Conservation (phyloP, 2,329 filamentous ascomycete species). For the Dendryphion nanum region DNA sequence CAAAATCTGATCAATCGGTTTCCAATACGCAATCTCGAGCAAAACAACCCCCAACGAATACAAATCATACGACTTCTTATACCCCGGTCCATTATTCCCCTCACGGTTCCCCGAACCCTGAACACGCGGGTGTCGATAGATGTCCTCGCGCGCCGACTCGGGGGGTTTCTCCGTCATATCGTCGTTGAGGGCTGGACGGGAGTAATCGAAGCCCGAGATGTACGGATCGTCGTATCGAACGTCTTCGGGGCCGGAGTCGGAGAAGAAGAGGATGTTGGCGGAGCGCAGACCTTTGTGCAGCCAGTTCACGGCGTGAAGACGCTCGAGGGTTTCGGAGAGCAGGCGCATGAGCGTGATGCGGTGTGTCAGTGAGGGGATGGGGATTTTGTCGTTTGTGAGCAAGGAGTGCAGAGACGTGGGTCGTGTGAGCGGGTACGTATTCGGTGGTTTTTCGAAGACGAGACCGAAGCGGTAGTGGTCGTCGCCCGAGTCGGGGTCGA, state of each 20-base stretch:
- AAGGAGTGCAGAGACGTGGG: constrained; percentile 52
- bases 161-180: constrained; percentile 53
- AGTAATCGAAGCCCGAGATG: constrained; percentile 57
- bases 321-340: constrained; percentile 51
- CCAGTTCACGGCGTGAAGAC: constrained; percentile 57
- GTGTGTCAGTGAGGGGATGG: constrained; percentile 51
- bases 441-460: constrained; percentile 52
- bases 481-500: constrained; percentile 13
- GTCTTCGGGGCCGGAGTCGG: constrained; percentile 12
- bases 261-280: constrained; percentile 56
- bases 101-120: constrained; percentile 39
- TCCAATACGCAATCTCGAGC: constrained; percentile 56
- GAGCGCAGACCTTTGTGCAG: constrained; percentile 59
- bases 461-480: constrained; percentile 49
- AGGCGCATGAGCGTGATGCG: constrained; percentile 53
- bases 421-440: constrained; percentile 37
- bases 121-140: constrained; percentile 52
- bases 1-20: constrained; percentile 46
- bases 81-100: constrained; percentile 21
- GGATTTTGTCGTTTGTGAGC: constrained; percentile 27
- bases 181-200: constrained; percentile 50
- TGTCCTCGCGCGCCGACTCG: constrained; percentile 46
- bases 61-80: constrained; percentile 53
- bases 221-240: constrained; percentile 45
- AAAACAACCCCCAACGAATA: constrained; percentile 55